Conservation (phyloP, 495 filamentous ascomycete genomes). For the Penicillium alfredii region DNA sequence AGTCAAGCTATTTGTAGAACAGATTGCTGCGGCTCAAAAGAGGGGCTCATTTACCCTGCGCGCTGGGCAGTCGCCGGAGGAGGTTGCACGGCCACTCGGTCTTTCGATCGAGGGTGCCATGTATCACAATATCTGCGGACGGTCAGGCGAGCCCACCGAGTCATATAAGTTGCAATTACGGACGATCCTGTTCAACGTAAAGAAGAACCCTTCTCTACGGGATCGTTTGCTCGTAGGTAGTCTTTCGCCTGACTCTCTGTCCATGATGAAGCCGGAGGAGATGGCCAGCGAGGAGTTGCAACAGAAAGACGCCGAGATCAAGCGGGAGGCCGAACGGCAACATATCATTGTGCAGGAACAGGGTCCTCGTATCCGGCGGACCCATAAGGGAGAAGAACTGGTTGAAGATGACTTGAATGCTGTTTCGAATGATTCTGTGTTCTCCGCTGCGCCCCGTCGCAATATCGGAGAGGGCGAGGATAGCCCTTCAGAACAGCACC, state of each 20-base stretch:
- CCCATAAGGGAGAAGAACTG: constrained; percentile 92
- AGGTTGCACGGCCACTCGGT: constrained; percentile 50
- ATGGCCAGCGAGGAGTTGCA: constrained; percentile 89
- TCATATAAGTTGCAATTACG: constrained; percentile 54
- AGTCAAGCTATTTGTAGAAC: constrained; percentile 48
- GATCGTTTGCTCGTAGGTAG: constrained; percentile 65
- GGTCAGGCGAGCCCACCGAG: constrained; percentile 44
- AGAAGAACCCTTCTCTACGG: constrained; percentile 73
- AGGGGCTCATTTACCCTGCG: constrained; percentile 46
- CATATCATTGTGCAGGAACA: constrained; percentile 79
- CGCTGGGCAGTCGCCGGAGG: constrained; percentile 45
- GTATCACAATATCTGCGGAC: constrained; percentile 50
- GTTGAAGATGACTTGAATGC: constrained; percentile 60
- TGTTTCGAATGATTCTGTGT: constrained; percentile 44
- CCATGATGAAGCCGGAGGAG: constrained; percentile 78
- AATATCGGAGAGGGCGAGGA: constrained; percentile 33
- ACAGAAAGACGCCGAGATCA: constrained; percentile 65
- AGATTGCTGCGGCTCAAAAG: constrained; percentile 46
- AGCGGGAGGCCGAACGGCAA: constrained; percentile 78
- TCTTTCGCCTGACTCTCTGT: constrained; percentile 65
- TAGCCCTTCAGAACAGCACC: constrained; percentile 32
- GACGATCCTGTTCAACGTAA: constrained; percentile 73
- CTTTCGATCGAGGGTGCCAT: constrained; percentile 71
- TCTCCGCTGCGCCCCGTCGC: constrained; percentile 39
- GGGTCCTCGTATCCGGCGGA: constrained; percentile 76